Conservation (phyloP, 179 eudicot species). For the Spinacia oleracea region DNA sequence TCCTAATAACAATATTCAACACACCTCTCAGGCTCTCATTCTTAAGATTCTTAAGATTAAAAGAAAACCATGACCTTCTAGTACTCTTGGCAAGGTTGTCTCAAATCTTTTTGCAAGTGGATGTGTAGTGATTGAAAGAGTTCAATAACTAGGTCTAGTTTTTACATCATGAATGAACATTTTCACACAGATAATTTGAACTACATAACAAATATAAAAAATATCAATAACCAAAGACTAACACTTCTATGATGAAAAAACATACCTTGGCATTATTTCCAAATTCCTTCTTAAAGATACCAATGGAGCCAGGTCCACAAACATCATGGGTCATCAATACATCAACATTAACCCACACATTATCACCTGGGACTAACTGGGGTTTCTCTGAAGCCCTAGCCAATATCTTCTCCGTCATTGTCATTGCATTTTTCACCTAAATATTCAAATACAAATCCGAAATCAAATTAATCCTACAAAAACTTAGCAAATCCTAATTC, state of each 20-base stretch:
- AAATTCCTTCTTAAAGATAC: constrained; percentile 90
- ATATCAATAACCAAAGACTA: constrained; percentile 1
- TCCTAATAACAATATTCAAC: too few relatives aligned
- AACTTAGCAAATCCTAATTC: too few relatives aligned
- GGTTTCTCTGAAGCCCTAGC: constrained; percentile 80
- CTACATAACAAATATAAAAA: not conserved
- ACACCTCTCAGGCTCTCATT: too few relatives aligned
- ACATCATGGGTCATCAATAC: constrained; percentile 97
- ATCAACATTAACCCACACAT: constrained; percentile 95
- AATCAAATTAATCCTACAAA: not conserved
- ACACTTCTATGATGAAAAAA: not conserved
- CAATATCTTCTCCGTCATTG: constrained; percentile 92
- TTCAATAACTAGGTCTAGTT: not conserved
- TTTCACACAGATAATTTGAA: not conserved
- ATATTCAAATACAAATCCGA: constrained; percentile 6
- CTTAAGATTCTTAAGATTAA: too few relatives aligned
- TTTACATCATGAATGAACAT: not conserved
- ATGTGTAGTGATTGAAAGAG: not conserved
- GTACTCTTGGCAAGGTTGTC: not conserved
- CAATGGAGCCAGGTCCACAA: constrained; percentile 90
- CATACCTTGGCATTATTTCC: constrained; percentile 89
- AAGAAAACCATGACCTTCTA: too few relatives aligned
- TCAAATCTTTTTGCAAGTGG: too few relatives aligned
- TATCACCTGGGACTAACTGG: constrained; percentile 77
- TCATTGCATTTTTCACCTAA: constrained; percentile 88